These are phyloP conservation scores for Pelargonium australe DNA, from an alignment of 441 rosid genomes.

Conservation along the genomic window DNA sequence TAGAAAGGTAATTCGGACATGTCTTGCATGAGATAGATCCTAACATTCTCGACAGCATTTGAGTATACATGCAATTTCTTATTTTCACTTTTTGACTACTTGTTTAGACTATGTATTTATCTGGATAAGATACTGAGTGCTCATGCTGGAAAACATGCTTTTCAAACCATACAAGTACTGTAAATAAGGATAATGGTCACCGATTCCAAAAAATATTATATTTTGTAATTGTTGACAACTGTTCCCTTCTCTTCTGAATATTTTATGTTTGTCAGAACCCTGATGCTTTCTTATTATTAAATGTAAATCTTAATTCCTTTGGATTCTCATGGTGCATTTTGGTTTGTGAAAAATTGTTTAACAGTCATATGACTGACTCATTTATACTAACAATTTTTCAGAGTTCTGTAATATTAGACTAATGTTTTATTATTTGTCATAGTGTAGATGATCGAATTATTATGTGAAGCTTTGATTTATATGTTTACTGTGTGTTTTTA, in stretches of 20 bases:
- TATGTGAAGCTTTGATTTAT: slow-evolving; percentile 15
- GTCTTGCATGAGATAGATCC: slow-evolving; percentile 9
- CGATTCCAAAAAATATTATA: neutral
- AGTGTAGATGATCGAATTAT: slow-evolving; percentile 7
- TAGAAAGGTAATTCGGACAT: slow-evolving; percentile 61
- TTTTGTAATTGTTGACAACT: slow-evolving; percentile 8
- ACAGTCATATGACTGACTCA: neutral
- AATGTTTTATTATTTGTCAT: slow-evolving; percentile 2
- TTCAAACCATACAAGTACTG: neutral
- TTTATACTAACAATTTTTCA: neutral
- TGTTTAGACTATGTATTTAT: neutral
- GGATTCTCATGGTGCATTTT: slow-evolving; percentile 12
- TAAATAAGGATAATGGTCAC: neutral
- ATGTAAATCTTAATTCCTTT: neutral
- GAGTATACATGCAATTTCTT: neutral
- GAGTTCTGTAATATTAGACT: neutral
- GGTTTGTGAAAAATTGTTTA: slow-evolving; percentile 15
- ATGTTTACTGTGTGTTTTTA: neutral
- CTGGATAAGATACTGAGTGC: too few species aligned
- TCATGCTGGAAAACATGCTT: too few species aligned
- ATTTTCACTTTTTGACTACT: neutral
- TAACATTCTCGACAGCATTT: slow-evolving; percentile 2
- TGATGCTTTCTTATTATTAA: neutral
- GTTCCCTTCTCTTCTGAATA: slow-evolving; percentile 9
- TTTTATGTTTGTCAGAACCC: neutral